Percentiles rank a stretch among this genome's conserved stretches.
Evolutionary conservation across 1,139 yeast species (phyloP).

Genomic region (Yamadazyma dendronema): DNA sequence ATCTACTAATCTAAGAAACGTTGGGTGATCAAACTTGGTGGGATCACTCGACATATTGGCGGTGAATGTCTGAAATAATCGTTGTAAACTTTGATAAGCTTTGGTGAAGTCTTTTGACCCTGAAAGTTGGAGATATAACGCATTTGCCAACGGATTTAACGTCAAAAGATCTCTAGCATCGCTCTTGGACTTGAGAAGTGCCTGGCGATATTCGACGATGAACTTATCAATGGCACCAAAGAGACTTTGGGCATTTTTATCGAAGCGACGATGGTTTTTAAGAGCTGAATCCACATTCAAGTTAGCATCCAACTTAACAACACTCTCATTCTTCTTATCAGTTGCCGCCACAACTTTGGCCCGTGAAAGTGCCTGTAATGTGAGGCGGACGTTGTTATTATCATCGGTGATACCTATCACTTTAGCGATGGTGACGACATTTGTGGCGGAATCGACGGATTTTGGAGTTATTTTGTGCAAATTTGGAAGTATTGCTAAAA

Average conservation of each 20-base stretch:
- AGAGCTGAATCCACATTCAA: conserved; percentile 19
- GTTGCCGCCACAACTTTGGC: conserved; percentile 26
- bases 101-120: conserved; percentile 46
- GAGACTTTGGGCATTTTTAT: conserved; percentile 24
- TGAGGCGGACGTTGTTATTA: conserved; percentile 42
- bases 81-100: conserved; percentile 39
- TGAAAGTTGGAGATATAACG: conserved; percentile 53
- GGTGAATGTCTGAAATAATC: conserved; percentile 25
- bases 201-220: conserved; percentile 37
- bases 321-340: conserved; percentile 27
- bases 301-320: conserved; percentile 29
- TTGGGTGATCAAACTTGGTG: conserved; percentile 23
- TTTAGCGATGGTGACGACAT: conserved; percentile 44
- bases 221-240: conserved; percentile 45
- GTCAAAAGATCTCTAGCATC: conserved; percentile 38
- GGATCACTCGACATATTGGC: conserved; percentile 21
- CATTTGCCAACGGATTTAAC: conserved; percentile 61
- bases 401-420: conserved; percentile 48
- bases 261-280: conserved; percentile 24
- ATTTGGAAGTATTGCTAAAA: conserved; percentile 43
- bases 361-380: conserved; percentile 56
- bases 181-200: conserved; percentile 17
- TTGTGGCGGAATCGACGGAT: too few species aligned
- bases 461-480: conserved; percentile 37
- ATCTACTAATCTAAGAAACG: conserved; percentile 47